Conservation (phyloP, 2,329 filamentous ascomycete species). For the Aspergillus tamarii region DNA sequence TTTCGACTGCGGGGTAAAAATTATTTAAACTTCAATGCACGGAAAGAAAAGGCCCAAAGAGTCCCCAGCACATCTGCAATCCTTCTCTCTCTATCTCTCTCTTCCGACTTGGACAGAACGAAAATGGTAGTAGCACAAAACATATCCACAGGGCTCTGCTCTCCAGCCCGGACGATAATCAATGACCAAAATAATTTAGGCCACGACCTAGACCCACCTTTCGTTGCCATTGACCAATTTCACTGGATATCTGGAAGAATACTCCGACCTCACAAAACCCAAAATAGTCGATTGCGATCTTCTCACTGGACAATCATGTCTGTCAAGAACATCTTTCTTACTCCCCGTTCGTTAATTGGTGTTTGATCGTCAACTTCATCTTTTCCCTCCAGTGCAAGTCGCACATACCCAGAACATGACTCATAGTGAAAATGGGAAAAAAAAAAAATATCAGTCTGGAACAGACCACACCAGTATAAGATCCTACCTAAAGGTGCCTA, state of each 20-base stretch:
- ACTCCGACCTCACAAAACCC: neutral
- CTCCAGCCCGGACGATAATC: neutral
- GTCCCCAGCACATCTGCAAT: neutral
- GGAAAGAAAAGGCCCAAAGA: neutral
- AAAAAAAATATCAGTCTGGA: neutral
- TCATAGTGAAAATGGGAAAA: neutral
- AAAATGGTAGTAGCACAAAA: no score
- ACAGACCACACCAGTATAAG: neutral
- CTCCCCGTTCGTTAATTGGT: neutral
- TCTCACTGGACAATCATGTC: neutral
- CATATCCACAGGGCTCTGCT: no score
- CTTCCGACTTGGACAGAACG: no score
- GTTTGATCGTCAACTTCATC: neutral
- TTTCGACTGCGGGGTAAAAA: neutral
- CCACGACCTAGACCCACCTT: neutral
- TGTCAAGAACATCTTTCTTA: neutral
- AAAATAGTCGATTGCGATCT: neutral
- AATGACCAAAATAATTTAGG: conserved; percentile 2
- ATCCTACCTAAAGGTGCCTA: conserved; percentile 1
- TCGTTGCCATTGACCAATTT: neutral
- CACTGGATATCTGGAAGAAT: neutral
- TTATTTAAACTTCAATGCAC: conserved; percentile 7
- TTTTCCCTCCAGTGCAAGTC: neutral
- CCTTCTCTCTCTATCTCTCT: neutral
- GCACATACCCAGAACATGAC: neutral